Conservation (phyloP, 2,329 filamentous ascomycete species). For the Sporothrix globosa region DNA sequence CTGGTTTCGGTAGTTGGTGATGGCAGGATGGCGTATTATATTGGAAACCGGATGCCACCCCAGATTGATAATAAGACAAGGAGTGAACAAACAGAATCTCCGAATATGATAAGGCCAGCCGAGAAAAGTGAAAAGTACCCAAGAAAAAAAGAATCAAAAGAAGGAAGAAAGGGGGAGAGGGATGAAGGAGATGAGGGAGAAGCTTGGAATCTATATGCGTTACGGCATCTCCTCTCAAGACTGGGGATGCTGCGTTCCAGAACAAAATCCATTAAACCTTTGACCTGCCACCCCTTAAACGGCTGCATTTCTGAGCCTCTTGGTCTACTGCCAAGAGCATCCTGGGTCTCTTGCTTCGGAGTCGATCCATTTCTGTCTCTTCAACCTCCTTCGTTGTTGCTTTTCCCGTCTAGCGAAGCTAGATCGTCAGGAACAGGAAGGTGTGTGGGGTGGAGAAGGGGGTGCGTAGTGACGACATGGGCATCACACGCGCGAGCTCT, state of each 20-base stretch:
- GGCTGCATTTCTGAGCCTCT: slow-evolving; percentile 31
- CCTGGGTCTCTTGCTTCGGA: not conserved
- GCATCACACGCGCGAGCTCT: not conserved
- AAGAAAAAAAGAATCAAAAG: not conserved
- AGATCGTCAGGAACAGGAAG: slow-evolving; percentile 20
- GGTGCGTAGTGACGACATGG: not conserved
- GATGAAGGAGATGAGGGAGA: slow-evolving; percentile 30
- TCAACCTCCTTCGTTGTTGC: slow-evolving; percentile 18
- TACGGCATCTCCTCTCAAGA: not conserved
- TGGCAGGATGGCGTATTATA: slow-evolving; percentile 28
- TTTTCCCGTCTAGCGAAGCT: slow-evolving; percentile 1
- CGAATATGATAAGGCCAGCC: not conserved
- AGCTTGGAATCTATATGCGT: slow-evolving; percentile 26
- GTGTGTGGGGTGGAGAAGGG: not conserved
- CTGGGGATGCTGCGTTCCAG: slow-evolving; percentile 19
- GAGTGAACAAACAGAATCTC: not conserved
- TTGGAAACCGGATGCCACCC: slow-evolving; percentile 6
- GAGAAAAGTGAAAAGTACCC: not conserved
- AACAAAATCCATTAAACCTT: slow-evolving; percentile 17
- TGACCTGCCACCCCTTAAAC: slow-evolving; percentile 33
- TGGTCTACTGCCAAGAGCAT: not conserved
- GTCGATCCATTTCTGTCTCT: slow-evolving; percentile 30
- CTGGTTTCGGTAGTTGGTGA: slow-evolving; percentile 16
- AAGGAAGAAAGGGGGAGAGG: slow-evolving; percentile 29
- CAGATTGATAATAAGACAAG: slow-evolving; percentile 13